Evolutionary conservation across 306 rosid species (phyloP), one percentile per base, ranked within the genome.

Genomic region (Cicer bijugum): DNA sequence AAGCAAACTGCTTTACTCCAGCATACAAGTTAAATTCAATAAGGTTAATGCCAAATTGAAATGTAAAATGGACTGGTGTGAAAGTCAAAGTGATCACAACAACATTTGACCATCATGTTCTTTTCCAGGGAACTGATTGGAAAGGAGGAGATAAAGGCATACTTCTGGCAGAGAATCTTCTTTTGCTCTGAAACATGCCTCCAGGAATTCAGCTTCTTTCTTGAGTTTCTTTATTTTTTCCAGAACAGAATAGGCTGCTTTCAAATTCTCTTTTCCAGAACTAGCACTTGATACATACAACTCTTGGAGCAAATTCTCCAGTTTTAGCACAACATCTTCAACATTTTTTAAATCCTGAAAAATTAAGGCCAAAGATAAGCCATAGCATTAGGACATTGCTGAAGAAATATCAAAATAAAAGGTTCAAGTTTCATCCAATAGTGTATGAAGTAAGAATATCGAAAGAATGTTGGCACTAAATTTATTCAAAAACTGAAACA

Each of bases 201-300:
- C 97, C 74, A 94, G 79, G 84, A 91, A 91, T 71, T 94, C 97
- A 72, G 93, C 96, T 88, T 95, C 99, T 80, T 95, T 91, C 82
- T 85, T 85, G 35, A 91, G 99, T 79, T 87, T 95, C 80, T 96
- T 82, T 79, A 95, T 91, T 83, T 90, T 91, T 80, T 95, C 96
- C 78, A 95, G 92, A 90, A 91, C 97, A 16, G 97, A 87, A 84
- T 95, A 95, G 76, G 99, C 96, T 61, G 97, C 97, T 87, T 95
- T 85, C 75, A 95, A 74, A 81, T 95, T 89, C 87, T 95, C 97
- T 86, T 89, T 95, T 75, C 96, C 96, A 66, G 91, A 83, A 81
- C 81, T 83, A 15, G 92, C 80, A 75, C 86, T 91, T 71, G 97
- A 90, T 47, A 81, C 85, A 63, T 95, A 92, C 86, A 91, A 84